These are phyloP conservation scores for Fusarium sp. DNA, from an alignment of 2,329 filamentous ascomycete genomes.

Conservation along the genomic window DNA sequence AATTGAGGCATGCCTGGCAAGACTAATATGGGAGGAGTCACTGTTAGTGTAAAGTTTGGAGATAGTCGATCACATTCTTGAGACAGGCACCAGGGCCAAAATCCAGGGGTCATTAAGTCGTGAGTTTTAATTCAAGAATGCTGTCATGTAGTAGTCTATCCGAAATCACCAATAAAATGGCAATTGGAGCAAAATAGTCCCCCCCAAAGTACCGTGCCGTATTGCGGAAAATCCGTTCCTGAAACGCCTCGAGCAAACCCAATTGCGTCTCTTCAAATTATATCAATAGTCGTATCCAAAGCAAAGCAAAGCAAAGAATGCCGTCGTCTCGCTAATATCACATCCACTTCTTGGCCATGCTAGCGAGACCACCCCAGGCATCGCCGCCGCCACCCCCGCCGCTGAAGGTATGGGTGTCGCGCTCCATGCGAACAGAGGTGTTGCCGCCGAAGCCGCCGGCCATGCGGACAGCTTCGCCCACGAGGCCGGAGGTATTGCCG, in stretches of 20 bases:
- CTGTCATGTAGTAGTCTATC: slow-evolving; percentile 20
- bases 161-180: slow-evolving; percentile 14
- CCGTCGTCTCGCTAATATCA: slow-evolving; percentile 40
- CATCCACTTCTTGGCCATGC: slow-evolving; percentile 60
- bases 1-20: slow-evolving; percentile 14
- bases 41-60: slow-evolving; percentile 1
- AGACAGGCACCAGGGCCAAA: slow-evolving; percentile 6
- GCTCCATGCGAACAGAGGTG: slow-evolving; percentile 51
- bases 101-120: slow-evolving; percentile 36
- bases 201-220: slow-evolving; percentile 6
- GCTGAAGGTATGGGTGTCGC: slow-evolving; percentile 54
- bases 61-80: slow-evolving; percentile 22
- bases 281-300: slow-evolving; percentile 2
- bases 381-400: slow-evolving; percentile 49
- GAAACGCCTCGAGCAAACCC: slow-evolving; percentile 41
- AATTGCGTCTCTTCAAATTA: slow-evolving; percentile 24
- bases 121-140: slow-evolving; percentile 39
- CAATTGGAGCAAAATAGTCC: slow-evolving; percentile 18
- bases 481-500: slow-evolving; percentile 63
- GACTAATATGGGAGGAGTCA: not conserved
- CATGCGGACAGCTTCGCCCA: slow-evolving; percentile 69
- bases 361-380: slow-evolving; percentile 55
- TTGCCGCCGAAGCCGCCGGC: slow-evolving; percentile 55
- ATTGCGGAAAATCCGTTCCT: slow-evolving; percentile 24
- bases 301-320: not conserved